These are phyloP conservation scores for Leucaena leucocephala DNA, from an alignment of 306 rosid genomes.

Conservation along the genomic window DNA sequence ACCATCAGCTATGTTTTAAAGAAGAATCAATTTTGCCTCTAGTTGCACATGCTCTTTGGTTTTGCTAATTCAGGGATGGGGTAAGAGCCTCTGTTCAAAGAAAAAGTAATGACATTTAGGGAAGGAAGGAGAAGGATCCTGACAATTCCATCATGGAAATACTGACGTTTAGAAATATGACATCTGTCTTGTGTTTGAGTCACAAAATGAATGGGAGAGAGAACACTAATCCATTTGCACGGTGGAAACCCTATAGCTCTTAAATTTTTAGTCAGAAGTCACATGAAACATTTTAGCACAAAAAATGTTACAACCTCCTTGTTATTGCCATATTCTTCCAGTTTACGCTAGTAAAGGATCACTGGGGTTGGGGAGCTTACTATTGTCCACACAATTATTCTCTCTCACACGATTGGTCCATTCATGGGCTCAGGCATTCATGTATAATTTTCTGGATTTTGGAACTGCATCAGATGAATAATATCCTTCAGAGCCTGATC, in stretches of 20 bases:
- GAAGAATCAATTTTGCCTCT: background rate
- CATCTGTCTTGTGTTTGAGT: constrained; percentile 5
- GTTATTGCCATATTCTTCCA: background rate
- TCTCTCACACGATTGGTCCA: background rate
- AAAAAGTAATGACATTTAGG: background rate
- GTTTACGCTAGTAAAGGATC: background rate
- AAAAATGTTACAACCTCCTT: background rate
- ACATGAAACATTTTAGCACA: background rate
- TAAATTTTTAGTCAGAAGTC: background rate
- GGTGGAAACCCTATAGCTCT: background rate
- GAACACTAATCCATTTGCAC: background rate
- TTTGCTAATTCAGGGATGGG: background rate
- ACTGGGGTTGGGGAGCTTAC: background rate
- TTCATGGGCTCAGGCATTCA: background rate
- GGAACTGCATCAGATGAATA: background rate
- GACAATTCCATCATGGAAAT: background rate
- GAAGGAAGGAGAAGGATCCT: background rate
- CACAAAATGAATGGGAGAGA: background rate
- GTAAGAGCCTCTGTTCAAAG: background rate
- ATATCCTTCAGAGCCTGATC: background rate
- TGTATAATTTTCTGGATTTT: background rate
- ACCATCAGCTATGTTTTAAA: background rate
- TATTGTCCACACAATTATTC: background rate
- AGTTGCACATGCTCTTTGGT: no score
- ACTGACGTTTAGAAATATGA: background rate